Percentiles rank a stretch among this genome's conserved stretches.
Conservation (phyloP, 2,329 filamentous ascomycete genomes). For the Aspergillus calidoustus region DNA sequence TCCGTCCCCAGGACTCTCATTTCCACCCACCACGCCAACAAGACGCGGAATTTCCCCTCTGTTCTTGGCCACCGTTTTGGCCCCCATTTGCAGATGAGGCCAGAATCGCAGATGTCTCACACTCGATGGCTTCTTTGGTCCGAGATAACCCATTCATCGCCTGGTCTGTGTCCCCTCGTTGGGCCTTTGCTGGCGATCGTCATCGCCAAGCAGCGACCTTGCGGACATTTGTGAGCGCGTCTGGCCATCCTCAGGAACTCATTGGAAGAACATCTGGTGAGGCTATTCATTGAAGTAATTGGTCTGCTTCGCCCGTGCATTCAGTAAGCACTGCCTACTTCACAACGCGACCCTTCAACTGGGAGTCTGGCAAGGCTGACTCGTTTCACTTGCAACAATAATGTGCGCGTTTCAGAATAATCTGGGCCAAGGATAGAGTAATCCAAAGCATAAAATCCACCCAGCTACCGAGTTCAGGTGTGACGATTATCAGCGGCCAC, state of each 20-base stretch:
- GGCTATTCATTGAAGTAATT: too few species aligned
- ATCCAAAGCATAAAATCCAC: background rate
- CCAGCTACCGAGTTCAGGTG: background rate
- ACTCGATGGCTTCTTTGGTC: background rate
- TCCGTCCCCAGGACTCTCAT: background rate
- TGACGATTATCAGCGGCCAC: background rate
- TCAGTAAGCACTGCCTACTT: background rate
- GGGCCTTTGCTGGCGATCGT: background rate
- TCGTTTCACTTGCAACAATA: background rate
- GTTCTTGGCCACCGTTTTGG: slow-evolving; percentile 2
- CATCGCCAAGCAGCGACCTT: background rate
- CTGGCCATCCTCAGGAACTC: background rate
- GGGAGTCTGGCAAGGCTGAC: background rate
- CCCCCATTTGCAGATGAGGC: background rate
- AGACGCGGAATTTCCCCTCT: background rate
- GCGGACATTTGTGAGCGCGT: background rate
- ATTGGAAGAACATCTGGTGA: background rate
- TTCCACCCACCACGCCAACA: background rate
- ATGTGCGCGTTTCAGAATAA: too few species aligned
- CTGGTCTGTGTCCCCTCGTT: slow-evolving; percentile 1
- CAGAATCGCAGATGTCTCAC: background rate
- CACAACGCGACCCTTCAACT: background rate
- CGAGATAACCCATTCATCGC: background rate
- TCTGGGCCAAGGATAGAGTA: background rate
- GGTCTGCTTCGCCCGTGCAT: background rate